phyloP scores from a whole-genome alignment of 805 yeast genomes.

The Metschnikowia santaceciliae region DNA sequence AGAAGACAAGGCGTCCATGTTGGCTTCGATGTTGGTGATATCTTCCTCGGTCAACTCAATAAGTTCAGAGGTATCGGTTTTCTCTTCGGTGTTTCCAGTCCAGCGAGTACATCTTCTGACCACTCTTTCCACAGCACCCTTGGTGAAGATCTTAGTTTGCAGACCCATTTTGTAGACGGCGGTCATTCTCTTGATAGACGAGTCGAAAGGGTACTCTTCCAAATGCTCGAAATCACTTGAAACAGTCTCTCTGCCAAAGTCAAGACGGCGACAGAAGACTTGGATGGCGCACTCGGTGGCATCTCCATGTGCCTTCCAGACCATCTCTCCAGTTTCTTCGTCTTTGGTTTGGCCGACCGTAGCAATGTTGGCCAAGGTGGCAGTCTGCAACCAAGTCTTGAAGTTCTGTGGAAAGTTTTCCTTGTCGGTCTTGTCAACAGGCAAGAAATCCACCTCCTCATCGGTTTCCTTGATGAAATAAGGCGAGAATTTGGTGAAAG shows the following conservation, averaged over 20 bases:
- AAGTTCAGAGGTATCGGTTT: conserved; percentile 14
- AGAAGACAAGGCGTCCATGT: conserved; percentile 19
- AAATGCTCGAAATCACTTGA: conserved; percentile 13
- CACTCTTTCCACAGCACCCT: conserved; percentile 20
- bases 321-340: conserved; percentile 34
- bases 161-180: conserved; percentile 14
- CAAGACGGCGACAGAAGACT: conserved; percentile 19
- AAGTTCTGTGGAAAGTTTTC: conserved; percentile 26
- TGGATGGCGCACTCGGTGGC: conserved; percentile 21
- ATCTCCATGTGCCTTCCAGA: conserved; percentile 21
- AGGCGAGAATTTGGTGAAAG: conserved; percentile 35
- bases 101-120: conserved; percentile 17
- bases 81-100: conserved; percentile 18
- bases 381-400: conserved; percentile 54
- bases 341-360: conserved; percentile 48
- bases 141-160: conserved; percentile 14
- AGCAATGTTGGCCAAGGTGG: conserved; percentile 80
- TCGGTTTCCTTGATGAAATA: conserved; percentile 31
- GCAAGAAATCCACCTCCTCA: conserved; percentile 32
- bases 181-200: conserved; percentile 20
- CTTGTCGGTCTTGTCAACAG: conserved; percentile 17
- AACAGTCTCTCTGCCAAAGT: conserved; percentile 24
- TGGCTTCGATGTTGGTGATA: conserved; percentile 13
- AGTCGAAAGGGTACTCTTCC: conserved; percentile 19
- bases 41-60: conserved; percentile 17